Conservation (phyloP, 441 rosid genomes). For the Kokia cookei region DNA sequence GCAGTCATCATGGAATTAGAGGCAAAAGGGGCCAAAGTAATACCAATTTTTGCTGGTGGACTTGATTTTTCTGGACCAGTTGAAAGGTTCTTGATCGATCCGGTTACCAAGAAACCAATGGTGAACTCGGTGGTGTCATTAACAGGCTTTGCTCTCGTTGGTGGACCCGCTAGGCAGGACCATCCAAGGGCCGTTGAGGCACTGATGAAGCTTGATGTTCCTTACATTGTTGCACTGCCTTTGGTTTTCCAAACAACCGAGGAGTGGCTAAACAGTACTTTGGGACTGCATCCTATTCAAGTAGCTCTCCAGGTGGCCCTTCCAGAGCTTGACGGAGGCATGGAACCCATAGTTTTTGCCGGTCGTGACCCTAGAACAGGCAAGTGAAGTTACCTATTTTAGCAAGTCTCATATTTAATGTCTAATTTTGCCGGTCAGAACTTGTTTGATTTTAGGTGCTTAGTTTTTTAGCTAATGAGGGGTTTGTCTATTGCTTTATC, state of each 20-base stretch:
- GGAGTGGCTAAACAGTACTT: slow-evolving; percentile 93
- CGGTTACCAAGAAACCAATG: slow-evolving; percentile 58
- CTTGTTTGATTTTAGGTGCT: neutral
- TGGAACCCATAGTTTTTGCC: slow-evolving; percentile 98
- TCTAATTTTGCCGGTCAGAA: neutral
- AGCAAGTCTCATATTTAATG: neutral
- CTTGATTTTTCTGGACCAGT: slow-evolving; percentile 95
- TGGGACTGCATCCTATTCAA: slow-evolving; percentile 97
- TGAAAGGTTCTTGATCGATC: slow-evolving; percentile 72
- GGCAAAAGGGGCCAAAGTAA: slow-evolving; percentile 94
- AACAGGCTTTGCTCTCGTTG: slow-evolving; percentile 97
- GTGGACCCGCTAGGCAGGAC: slow-evolving; percentile 99
- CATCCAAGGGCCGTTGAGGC: slow-evolving; percentile 97
- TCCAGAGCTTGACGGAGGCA: slow-evolving; percentile 97
- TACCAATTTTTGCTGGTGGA: slow-evolving; percentile 92
- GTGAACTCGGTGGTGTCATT: slow-evolving; percentile 75
- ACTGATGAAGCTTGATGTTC: slow-evolving; percentile 85
- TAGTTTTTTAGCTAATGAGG: neutral
- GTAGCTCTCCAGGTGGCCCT: slow-evolving; percentile 99
- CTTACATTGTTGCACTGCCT: slow-evolving; percentile 90
- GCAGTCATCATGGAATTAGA: slow-evolving; percentile 99
- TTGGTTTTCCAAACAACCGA: slow-evolving; percentile 97
- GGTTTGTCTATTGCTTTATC: slow-evolving; percentile 3
- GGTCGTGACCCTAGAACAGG: slow-evolving; percentile 99
- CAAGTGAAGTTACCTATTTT: slow-evolving; percentile 22